These are phyloP conservation scores for Plasmodium fragile DNA, from an alignment of 169 alveolate genomes.

Conservation along the genomic window DNA sequence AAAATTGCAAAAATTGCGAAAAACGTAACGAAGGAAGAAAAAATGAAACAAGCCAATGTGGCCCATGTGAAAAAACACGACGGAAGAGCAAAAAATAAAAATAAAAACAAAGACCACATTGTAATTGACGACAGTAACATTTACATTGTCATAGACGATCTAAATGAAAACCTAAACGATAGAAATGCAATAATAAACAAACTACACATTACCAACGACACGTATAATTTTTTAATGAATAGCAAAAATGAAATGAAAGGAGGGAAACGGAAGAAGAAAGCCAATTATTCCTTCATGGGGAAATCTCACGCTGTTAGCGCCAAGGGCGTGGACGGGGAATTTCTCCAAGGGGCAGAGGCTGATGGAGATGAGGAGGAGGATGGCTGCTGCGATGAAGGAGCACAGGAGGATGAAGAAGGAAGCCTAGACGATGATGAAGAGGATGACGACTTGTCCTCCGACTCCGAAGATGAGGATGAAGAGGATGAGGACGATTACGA, in stretches of 20 bases:
- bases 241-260: background rate
- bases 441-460: background rate
- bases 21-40: background rate
- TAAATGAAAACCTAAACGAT: constrained; percentile 4
- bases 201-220: constrained; percentile 11
- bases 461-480: background rate
- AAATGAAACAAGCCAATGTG: background rate
- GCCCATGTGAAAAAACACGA: background rate
- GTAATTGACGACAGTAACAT: constrained; percentile 30
- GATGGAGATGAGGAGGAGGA: constrained; percentile 15
- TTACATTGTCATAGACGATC: constrained; percentile 9
- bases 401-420: background rate
- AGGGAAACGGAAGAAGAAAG: background rate
- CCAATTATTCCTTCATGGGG: background rate
- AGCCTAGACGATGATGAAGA: background rate
- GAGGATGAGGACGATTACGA: background rate
- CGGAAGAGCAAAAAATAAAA: background rate
- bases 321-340: background rate
- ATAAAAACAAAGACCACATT: background rate
- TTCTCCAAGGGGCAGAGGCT: background rate
- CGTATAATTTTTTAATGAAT: constrained; percentile 13
- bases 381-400: background rate
- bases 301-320: background rate
- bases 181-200: background rate
- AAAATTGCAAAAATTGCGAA: background rate